Percentiles rank a stretch among this genome's conserved stretches.
Conservation (phyloP, 2,329 filamentous ascomycete species). For the Phialocephala sp. region DNA sequence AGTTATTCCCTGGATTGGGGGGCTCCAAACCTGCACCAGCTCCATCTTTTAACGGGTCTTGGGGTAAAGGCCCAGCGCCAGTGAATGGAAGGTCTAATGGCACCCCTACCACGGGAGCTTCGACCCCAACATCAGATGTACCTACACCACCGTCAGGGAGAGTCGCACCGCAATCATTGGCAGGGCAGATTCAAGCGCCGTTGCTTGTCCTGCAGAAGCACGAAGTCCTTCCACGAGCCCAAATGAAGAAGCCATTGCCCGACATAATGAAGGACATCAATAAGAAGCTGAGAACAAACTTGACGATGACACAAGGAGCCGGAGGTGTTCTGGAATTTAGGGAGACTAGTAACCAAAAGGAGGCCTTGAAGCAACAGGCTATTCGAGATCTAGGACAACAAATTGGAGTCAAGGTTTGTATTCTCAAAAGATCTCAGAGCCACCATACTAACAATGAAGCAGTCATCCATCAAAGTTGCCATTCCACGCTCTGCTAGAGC, state of each 20-base stretch:
- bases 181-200: slow-evolving; percentile 81
- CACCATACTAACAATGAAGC: slow-evolving; percentile 25
- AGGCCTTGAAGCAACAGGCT: slow-evolving; percentile 75
- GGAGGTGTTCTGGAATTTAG: slow-evolving; percentile 80
- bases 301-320: slow-evolving; percentile 77
- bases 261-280: slow-evolving; percentile 93
- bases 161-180: slow-evolving; percentile 61
- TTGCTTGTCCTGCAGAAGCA: slow-evolving; percentile 72
- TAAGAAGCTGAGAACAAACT: slow-evolving; percentile 84
- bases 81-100: slow-evolving; percentile 55
- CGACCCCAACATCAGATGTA: slow-evolving; percentile 66
- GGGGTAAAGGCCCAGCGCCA: slow-evolving; percentile 70
- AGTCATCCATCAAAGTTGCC: slow-evolving; percentile 74
- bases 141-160: slow-evolving; percentile 45
- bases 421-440: neutral
- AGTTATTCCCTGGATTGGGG: slow-evolving; percentile 92
- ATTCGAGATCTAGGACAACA: slow-evolving; percentile 88
- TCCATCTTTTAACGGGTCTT: slow-evolving; percentile 63
- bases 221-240: slow-evolving; percentile 73
- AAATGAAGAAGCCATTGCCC: slow-evolving; percentile 83
- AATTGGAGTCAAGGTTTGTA: slow-evolving; percentile 79
- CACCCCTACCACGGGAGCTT: slow-evolving; percentile 55
- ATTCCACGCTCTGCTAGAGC: slow-evolving; percentile 84
- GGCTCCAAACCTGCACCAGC: slow-evolving; percentile 64
- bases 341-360: slow-evolving; percentile 81